A percentile compares a stretch with the other conserved stretches of the same genome.
These are phyloP conservation scores for Limnanthes douglasii DNA, from an alignment of 345 rosid genomes.

Conservation along the genomic window DNA sequence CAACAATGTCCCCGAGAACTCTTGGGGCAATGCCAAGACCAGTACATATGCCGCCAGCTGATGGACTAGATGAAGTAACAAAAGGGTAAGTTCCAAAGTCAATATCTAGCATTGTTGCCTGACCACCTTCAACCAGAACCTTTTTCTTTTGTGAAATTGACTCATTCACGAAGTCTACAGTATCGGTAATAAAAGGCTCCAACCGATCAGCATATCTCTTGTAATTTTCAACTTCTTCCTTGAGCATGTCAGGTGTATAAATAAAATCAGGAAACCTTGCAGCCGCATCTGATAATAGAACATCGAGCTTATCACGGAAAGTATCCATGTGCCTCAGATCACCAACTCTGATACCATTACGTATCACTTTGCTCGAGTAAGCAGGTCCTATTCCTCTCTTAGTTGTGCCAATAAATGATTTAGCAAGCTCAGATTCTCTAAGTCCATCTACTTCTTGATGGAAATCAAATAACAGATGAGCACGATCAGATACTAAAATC, in stretches of 20 bases:
- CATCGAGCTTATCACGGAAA: slow-evolving; percentile 77
- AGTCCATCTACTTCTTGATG: slow-evolving; percentile 85
- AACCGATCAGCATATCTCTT: slow-evolving; percentile 87
- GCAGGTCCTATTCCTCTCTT: slow-evolving; percentile 92
- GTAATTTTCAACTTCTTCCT: slow-evolving; percentile 73
- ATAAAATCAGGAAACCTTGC: slow-evolving; percentile 59
- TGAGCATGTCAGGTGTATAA: slow-evolving; percentile 60
- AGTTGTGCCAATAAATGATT: slow-evolving; percentile 88
- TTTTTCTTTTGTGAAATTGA: slow-evolving; percentile 60
- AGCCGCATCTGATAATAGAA: slow-evolving; percentile 60
- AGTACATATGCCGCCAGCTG: slow-evolving; percentile 93
- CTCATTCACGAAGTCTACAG: slow-evolving; percentile 75
- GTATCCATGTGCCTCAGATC: slow-evolving; percentile 94
- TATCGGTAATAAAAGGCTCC: slow-evolving; percentile 82
- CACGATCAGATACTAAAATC: slow-evolving; percentile 86
- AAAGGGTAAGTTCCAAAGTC: slow-evolving; percentile 97
- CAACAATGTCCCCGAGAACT: slow-evolving; percentile 82
- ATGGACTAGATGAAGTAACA: slow-evolving; percentile 94
- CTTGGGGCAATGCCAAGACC: slow-evolving; percentile 97
- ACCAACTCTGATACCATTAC: slow-evolving; percentile 86
- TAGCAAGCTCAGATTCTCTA: slow-evolving; percentile 80
- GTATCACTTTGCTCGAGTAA: slow-evolving; percentile 71
- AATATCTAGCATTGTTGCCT: slow-evolving; percentile 93
- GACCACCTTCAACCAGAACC: slow-evolving; percentile 96
- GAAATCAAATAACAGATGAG: slow-evolving; percentile 84